Base-by-base conservation (phyloP, 305 asterid genomes). In the Plantago rigida region DNA sequence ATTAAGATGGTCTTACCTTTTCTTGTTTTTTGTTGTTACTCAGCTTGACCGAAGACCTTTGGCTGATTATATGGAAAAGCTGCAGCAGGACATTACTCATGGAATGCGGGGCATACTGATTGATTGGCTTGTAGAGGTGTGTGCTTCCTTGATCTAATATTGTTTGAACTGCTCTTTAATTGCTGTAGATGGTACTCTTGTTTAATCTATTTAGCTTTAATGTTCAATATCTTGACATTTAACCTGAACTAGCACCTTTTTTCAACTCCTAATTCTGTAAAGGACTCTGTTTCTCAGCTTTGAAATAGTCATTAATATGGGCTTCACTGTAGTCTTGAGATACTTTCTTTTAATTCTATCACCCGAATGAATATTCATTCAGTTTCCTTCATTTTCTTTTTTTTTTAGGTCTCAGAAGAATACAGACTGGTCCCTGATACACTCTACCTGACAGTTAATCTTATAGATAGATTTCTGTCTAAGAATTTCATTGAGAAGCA, bases 61-160 rank as follows among this genome's bases (percentile, higher is more conserved):
- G 31, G 74, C 67, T 66, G 78, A 80, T 80, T 93, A 87, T 73
- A 93, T 93, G 97, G 94, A 87, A 75, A 79, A 76, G 71, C 44
- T 82, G 79, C 99, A 93, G 78, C 77, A 50, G 14, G 99, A 93
- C 70, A 79, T 93, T 73, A 85, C 82, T 55, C 80, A 71, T 58
- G 79, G 86, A 56, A 93, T 89, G 99, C 81, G 99, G 65, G 80
- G 85, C 55, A 89, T 93, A 70, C 80, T 93, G 73, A 77, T 93
- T 61, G 99, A 93, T 72, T 93, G 99, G 99, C 97, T 93, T 69
- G 99, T 93, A 47, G 96, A 87, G 97, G 99, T 93, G 75, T 93
- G 75, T 64, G 90, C 74, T 60, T 53, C 52, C 71, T 76, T 54
- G 31, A 51, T 54, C 34, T 55, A 56, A 34, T 48, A 46, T 47